Evolutionary conservation across 2,329 filamentous ascomycete species (phyloP).

Genomic region (Penicillium janthinellum): DNA sequence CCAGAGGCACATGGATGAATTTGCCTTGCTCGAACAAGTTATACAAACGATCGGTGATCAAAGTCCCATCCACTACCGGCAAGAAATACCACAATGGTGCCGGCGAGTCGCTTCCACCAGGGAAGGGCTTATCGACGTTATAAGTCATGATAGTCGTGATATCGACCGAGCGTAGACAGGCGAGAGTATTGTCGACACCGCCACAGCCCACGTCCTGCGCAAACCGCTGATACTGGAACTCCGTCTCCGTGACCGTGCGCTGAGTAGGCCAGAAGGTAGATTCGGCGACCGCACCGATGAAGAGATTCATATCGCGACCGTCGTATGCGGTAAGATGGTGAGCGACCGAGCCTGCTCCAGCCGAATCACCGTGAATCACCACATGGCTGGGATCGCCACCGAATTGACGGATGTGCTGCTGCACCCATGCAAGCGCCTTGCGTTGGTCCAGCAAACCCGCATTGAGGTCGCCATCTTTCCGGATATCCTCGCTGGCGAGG

Average conservation of each 20-base stretch:
- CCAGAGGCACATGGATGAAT: conserved; percentile 57
- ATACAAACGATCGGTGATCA: conserved; percentile 56
- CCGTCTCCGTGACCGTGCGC: conserved; percentile 48
- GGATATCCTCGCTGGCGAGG: conserved; percentile 59
- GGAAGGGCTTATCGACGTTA: conserved; percentile 47
- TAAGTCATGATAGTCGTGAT: conserved; percentile 44
- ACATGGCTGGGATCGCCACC: conserved; percentile 62
- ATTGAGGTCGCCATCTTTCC: conserved; percentile 61
- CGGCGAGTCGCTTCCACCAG: conserved; percentile 35
- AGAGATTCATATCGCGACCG: conserved; percentile 50
- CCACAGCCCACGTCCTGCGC: conserved; percentile 48
- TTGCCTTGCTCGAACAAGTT: conserved; percentile 51
- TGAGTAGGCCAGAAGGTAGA: conserved; percentile 52
- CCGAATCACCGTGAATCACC: conserved; percentile 63
- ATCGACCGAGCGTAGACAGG: conserved; percentile 49
- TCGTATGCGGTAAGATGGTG: conserved; percentile 57
- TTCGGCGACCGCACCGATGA: conserved; percentile 52
- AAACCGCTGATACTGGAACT: conserved; percentile 53
- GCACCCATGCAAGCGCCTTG: conserved; percentile 62
- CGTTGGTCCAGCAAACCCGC: conserved; percentile 66
- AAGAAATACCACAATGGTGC: conserved; percentile 56
- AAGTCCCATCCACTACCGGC: conserved; percentile 57
- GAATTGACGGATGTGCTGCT: conserved; percentile 58
- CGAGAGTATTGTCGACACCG: conserved; percentile 39
- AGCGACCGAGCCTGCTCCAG: conserved; percentile 61